phyloP scores from a whole-genome alignment of 1,139 yeast genomes.

The Blastobotrys buckinghamii region DNA sequence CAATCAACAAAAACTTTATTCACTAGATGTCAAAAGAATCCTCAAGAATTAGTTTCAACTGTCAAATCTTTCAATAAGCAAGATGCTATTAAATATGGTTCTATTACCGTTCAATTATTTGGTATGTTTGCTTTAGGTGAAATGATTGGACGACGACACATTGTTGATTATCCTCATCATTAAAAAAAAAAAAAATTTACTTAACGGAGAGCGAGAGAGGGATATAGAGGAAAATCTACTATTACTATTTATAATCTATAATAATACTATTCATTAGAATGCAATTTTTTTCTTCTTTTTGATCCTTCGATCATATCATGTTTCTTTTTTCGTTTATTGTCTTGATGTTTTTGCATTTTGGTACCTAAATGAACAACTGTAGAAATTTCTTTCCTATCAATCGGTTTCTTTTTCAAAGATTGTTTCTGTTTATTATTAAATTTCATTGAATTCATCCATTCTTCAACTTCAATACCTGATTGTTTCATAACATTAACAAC shows the following conservation, averaged over 20 bases:
- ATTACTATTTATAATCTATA: neutral
- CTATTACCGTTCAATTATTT: slow-evolving; percentile 74
- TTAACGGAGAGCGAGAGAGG: too few relatives aligned
- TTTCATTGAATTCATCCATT: slow-evolving; percentile 79
- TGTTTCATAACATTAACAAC: slow-evolving; percentile 93
- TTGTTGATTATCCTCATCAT: slow-evolving; percentile 68
- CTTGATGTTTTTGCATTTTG: slow-evolving; percentile 33
- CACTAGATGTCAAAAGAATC: slow-evolving; percentile 33
- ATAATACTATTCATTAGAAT: neutral
- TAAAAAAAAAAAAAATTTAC: slow-evolving; percentile 1
- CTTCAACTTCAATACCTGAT: slow-evolving; percentile 62
- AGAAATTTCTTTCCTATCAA: slow-evolving; percentile 68
- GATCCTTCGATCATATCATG: slow-evolving; percentile 76
- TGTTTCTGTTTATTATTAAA: slow-evolving; percentile 63
- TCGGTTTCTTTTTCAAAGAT: slow-evolving; percentile 51
- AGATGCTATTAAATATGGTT: slow-evolving; percentile 60
- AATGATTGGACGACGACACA: slow-evolving; percentile 88
- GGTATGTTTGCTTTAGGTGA: slow-evolving; percentile 96
- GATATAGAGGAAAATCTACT: neutral
- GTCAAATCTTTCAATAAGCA: slow-evolving; percentile 51
- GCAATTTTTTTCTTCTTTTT: slow-evolving; percentile 47
- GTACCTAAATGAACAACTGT: slow-evolving; percentile 70
- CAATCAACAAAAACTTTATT: slow-evolving; percentile 46
- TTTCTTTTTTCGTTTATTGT: slow-evolving; percentile 50
- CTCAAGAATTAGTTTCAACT: slow-evolving; percentile 26